phyloP scores from a whole-genome alignment of 2,329 filamentous ascomycete species.

The Neopestalotiopsis sp. region DNA sequence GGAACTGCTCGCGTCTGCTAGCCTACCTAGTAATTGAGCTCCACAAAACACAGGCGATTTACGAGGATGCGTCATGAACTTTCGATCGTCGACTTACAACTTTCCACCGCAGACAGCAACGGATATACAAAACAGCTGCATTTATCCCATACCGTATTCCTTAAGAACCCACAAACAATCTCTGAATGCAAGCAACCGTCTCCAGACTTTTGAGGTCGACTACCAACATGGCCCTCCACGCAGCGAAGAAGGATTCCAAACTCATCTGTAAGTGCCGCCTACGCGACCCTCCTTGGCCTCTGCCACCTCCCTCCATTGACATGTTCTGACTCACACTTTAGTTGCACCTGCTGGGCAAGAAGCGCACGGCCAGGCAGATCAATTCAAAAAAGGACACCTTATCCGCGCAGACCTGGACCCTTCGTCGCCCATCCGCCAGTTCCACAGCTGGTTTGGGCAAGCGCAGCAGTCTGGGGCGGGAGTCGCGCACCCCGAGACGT shows the following conservation, averaged over 20 bases:
- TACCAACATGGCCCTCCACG: constrained; percentile 50
- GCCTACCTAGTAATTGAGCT: background rate
- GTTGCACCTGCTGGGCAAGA: constrained; percentile 69
- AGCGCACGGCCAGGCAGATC: constrained; percentile 68
- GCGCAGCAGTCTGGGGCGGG: constrained; percentile 54
- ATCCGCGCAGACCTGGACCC: constrained; percentile 63
- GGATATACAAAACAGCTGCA: background rate
- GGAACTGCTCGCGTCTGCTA: too few relatives aligned
- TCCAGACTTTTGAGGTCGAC: constrained; percentile 20
- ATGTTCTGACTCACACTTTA: constrained; percentile 32
- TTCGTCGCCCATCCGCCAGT: constrained; percentile 76
- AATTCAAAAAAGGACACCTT: constrained; percentile 73
- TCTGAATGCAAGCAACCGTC: constrained; percentile 19
- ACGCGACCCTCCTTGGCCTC: background rate
- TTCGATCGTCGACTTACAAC: constrained; percentile 1
- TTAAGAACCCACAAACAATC: background rate
- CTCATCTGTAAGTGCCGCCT: constrained; percentile 51
- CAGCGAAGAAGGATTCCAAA: constrained; percentile 45
- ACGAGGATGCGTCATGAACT: constrained; percentile 8
- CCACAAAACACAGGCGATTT: background rate
- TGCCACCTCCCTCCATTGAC: constrained; percentile 5
- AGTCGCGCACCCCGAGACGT: constrained; percentile 83
- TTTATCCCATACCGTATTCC: background rate
- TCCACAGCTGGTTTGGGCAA: constrained; percentile 85
- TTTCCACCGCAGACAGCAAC: background rate